Conservation (phyloP, 176 grass and related monocot genomes). For the Hordeum marinum region DNA sequence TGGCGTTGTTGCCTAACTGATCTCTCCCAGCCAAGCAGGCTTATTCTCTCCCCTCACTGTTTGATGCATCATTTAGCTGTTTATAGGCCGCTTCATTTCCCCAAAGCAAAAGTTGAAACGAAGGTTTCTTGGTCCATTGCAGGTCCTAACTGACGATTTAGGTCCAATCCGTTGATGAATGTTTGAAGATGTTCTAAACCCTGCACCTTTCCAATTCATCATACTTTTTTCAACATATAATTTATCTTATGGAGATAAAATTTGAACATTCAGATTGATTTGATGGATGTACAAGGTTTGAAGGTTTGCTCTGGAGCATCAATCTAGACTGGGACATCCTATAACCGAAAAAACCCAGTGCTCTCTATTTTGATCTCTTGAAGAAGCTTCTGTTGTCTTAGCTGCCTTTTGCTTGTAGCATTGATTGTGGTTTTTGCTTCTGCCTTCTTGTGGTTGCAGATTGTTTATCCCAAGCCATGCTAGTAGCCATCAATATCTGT, state of each 20-base stretch:
- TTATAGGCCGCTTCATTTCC: background rate
- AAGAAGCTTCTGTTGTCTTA: background rate
- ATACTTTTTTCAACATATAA: background rate
- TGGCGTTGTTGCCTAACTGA: background rate
- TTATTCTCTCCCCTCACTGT: background rate
- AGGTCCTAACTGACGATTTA: background rate
- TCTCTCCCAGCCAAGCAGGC: background rate
- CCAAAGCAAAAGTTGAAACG: background rate
- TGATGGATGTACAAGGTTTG: background rate
- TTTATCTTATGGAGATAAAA: background rate
- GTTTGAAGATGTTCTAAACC: background rate
- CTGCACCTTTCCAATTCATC: background rate
- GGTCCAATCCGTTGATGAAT: background rate
- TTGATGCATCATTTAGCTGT: background rate
- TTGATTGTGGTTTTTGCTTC: background rate
- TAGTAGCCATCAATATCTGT: background rate
- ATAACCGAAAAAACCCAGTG: background rate
- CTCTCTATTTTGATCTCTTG: no score
- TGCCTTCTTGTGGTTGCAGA: no score
- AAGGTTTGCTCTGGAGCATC: background rate
- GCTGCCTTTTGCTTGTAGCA: background rate
- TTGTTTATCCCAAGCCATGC: background rate
- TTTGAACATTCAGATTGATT: constrained; percentile 6
- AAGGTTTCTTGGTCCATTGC: background rate
- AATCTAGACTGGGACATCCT: background rate